These are phyloP conservation scores for Pseudocercospora eumusae DNA, from an alignment of 2,329 filamentous ascomycete species.

Conservation along the genomic window DNA sequence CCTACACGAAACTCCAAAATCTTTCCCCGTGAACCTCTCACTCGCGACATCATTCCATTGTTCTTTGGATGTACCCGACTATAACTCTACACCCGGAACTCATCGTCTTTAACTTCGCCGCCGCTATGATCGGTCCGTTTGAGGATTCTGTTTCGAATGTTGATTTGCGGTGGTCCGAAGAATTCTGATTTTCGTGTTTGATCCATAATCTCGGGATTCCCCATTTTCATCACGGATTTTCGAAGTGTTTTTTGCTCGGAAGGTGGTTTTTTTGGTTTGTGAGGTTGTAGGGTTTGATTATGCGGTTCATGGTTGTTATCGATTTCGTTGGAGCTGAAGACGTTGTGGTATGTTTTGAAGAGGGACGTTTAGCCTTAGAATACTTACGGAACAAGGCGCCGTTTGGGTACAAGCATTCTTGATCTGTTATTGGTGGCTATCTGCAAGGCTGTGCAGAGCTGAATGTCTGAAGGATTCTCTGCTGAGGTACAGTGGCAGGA, in stretches of 20 bases:
- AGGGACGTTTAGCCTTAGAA: not conserved
- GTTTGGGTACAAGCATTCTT: not conserved
- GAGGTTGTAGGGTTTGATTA: constrained; percentile 16
- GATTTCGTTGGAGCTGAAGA: not conserved
- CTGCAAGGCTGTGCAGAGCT: constrained; percentile 1
- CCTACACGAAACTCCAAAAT: constrained; percentile 11
- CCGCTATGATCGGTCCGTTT: constrained; percentile 3
- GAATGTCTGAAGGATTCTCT: not conserved
- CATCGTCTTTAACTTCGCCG: constrained; percentile 9
- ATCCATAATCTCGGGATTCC: constrained; percentile 12
- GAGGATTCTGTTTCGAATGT: constrained; percentile 5
- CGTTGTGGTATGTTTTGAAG: not conserved
- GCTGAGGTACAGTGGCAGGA: no score
- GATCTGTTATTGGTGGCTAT: not conserved
- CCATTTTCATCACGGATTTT: constrained; percentile 17
- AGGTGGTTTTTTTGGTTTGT: constrained; percentile 10
- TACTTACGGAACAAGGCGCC: no score
- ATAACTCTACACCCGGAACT: constrained; percentile 14
- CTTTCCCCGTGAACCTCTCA: constrained; percentile 8
- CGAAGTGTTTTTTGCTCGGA: constrained; percentile 15
- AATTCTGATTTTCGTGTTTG: constrained; percentile 10
- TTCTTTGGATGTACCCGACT: constrained; percentile 11
- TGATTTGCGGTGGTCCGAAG: constrained; percentile 12
- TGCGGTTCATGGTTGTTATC: not conserved
- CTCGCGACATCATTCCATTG: constrained; percentile 16